Conservation (phyloP, 352 stramenopile species). For the Pythium rishiriense region DNA sequence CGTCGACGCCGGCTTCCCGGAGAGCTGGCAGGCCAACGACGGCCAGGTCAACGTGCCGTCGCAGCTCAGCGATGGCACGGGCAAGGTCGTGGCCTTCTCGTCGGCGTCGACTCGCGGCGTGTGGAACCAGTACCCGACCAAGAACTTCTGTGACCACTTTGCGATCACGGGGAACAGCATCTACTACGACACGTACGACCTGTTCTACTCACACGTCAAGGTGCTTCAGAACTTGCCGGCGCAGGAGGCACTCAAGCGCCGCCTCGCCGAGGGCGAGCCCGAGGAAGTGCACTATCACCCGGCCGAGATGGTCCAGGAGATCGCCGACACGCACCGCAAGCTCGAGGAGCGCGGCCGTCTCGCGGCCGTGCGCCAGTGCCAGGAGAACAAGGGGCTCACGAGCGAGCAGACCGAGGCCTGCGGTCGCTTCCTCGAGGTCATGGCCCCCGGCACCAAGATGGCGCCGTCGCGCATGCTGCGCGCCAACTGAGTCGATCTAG, state of each 20-base stretch:
- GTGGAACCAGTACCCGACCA: slow-evolving; percentile 54
- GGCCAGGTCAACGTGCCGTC: slow-evolving; percentile 52
- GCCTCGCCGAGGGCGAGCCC: not conserved
- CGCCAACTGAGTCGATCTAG: not conserved
- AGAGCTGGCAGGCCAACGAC: slow-evolving; percentile 52
- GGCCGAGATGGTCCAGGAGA: slow-evolving; percentile 3
- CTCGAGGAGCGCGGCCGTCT: slow-evolving; percentile 3
- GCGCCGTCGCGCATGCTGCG: slow-evolving; percentile 6
- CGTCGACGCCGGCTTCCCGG: slow-evolving; percentile 33
- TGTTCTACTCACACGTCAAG: slow-evolving; percentile 6
- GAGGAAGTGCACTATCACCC: not conserved
- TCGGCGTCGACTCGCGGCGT: slow-evolving; percentile 37
- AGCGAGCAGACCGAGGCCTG: slow-evolving; percentile 3
- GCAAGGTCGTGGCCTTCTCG: slow-evolving; percentile 35
- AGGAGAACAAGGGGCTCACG: slow-evolving; percentile 13
- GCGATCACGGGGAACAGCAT: slow-evolving; percentile 27
- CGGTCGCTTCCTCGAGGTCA: slow-evolving; percentile 4
- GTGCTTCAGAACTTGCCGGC: slow-evolving; percentile 11
- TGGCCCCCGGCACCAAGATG: slow-evolving; percentile 9
- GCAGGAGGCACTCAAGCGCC: slow-evolving; percentile 14
- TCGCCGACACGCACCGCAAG: slow-evolving; percentile 5
- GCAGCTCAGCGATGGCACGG: slow-evolving; percentile 43
- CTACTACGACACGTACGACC: slow-evolving; percentile 15
- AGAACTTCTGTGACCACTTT: slow-evolving; percentile 45
- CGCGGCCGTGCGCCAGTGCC: slow-evolving; percentile 4